A percentile compares a stretch with the other conserved stretches of the same genome.
phyloP scores from a whole-genome alignment of 495 filamentous ascomycete species.

The Aspergillus homomorphus region DNA sequence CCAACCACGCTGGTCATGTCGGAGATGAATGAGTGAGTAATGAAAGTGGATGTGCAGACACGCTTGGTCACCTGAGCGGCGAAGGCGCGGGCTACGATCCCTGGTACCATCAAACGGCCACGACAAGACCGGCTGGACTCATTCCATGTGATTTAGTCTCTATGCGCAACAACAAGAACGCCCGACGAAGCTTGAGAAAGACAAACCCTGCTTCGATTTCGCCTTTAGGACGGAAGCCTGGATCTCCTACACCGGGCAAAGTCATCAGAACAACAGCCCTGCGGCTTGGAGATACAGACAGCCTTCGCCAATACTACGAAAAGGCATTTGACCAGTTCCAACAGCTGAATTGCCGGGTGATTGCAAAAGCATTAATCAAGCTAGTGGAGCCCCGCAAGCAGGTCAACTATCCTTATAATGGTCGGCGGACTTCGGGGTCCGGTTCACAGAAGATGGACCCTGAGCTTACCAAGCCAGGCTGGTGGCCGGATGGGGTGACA shows the following conservation, averaged over 20 bases:
- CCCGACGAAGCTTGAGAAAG: conserved; percentile 27
- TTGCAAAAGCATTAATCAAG: conserved; percentile 74
- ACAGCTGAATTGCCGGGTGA: conserved; percentile 66
- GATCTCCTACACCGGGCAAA: conserved; percentile 24
- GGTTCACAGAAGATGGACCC: conserved; percentile 40
- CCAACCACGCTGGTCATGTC: not conserved
- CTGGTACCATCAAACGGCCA: conserved; percentile 22
- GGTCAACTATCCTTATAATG: conserved; percentile 70
- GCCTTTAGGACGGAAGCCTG: conserved; percentile 3
- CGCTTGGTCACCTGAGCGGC: conserved; percentile 11
- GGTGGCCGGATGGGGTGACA: conserved; percentile 70
- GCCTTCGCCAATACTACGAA: conserved; percentile 61
- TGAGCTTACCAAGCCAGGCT: conserved; percentile 56
- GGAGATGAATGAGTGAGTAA: not conserved
- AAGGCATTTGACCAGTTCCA: conserved; percentile 63
- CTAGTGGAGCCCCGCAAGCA: conserved; percentile 76
- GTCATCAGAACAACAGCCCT: conserved; percentile 40
- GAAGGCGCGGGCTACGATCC: conserved; percentile 9
- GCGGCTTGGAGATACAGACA: conserved; percentile 53
- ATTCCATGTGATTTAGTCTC: conserved; percentile 43
- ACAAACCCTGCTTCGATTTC: conserved; percentile 6
- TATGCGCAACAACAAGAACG: conserved; percentile 29
- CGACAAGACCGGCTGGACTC: conserved; percentile 21
- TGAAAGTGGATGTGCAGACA: conserved; percentile 11
- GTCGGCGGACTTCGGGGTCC: conserved; percentile 43